Evolutionary conservation across 164 flowering plant genomes (phyloP).

Genomic region (Aristolochia fimbriata): DNA sequence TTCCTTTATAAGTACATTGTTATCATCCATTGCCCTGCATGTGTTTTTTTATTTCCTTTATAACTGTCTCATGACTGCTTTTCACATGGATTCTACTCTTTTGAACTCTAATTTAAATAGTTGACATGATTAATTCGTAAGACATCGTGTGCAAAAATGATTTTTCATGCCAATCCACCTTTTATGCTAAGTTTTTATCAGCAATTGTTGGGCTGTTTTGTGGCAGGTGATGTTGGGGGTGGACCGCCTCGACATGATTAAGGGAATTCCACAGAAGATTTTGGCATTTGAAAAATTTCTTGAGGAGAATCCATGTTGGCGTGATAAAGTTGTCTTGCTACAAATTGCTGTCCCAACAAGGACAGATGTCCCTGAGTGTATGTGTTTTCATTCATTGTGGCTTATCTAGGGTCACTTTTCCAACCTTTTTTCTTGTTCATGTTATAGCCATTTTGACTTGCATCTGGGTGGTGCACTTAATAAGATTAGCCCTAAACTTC

Average conservation of each 20-base stretch:
- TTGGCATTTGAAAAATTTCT: constrained; percentile 94
- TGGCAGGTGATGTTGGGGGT: constrained; percentile 85
- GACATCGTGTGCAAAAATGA: too few species aligned
- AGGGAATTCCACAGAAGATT: constrained; percentile 92
- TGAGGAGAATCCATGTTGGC: constrained; percentile 73
- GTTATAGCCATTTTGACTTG: background rate
- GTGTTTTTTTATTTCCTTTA: too few species aligned
- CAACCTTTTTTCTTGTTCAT: background rate
- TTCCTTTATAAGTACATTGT: too few species aligned
- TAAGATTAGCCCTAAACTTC: too few species aligned
- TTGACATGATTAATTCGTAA: too few species aligned
- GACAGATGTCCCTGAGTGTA: constrained; percentile 96
- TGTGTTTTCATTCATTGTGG: constrained; percentile 10
- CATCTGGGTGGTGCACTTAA: too few species aligned
- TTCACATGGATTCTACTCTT: too few species aligned
- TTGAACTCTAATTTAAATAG: too few species aligned
- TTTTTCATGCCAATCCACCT: too few species aligned
- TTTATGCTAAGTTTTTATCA: background rate
- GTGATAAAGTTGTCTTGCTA: constrained; percentile 71
- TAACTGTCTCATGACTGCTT: too few species aligned
- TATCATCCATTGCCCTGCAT: too few species aligned
- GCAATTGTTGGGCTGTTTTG: background rate
- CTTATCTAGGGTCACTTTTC: constrained; percentile 2
- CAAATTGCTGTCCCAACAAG: constrained; percentile 97
- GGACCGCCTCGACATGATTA: constrained; percentile 94